Conservation (phyloP, 2,329 filamentous ascomycete species). For the Pseudopyrenochaeta lycopersici region DNA sequence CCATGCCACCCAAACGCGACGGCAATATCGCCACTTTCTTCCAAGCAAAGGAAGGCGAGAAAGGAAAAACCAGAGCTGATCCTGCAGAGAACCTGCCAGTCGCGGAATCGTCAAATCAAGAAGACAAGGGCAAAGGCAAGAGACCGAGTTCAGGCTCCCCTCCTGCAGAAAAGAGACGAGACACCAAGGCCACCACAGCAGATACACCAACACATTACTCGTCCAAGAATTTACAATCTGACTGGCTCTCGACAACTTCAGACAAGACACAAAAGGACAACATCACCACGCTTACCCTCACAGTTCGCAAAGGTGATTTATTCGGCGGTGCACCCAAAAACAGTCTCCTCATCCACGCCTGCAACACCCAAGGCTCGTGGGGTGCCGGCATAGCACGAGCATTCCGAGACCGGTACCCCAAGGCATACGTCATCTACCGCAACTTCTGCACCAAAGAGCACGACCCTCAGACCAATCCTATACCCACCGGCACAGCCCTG, state of each 20-base stretch:
- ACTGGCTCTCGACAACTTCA: not conserved
- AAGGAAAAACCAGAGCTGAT: constrained; percentile 1
- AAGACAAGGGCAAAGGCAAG: not conserved
- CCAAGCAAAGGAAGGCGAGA: constrained; percentile 1
- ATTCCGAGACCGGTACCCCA: constrained; percentile 62
- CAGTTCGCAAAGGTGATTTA: constrained; percentile 55
- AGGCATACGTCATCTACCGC: constrained; percentile 59
- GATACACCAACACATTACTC: constrained; percentile 9
- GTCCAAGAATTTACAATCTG: constrained; percentile 13
- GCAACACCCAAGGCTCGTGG: constrained; percentile 67
- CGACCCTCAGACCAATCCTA: constrained; percentile 27
- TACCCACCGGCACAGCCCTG: constrained; percentile 58
- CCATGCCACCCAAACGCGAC: not conserved
- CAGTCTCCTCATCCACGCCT: constrained; percentile 66
- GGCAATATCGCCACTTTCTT: constrained; percentile 8
- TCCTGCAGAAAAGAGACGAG: constrained; percentile 3
- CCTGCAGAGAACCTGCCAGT: not conserved
- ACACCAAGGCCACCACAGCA: constrained; percentile 1
- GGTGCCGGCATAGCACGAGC: constrained; percentile 65
- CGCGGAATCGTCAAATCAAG: not conserved
- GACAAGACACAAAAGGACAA: not conserved
- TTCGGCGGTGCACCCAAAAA: constrained; percentile 60
- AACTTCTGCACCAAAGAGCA: constrained; percentile 55
- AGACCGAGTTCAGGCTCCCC: not conserved
- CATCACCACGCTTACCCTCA: constrained; percentile 15